phyloP scores from a whole-genome alignment of 805 yeast genomes.

The Candida odintsovae region DNA sequence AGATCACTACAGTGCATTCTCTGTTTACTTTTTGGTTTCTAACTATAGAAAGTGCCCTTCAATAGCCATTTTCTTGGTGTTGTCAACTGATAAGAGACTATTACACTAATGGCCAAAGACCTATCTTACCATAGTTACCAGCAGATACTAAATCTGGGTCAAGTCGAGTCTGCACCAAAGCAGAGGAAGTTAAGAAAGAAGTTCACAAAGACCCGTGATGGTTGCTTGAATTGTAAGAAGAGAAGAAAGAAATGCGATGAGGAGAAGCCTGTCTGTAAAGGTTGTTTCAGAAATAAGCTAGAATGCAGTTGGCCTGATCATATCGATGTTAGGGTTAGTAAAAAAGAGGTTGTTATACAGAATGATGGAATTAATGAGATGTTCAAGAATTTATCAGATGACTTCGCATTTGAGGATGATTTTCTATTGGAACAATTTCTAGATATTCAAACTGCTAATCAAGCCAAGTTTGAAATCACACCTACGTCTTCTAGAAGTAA shows the following conservation, averaged over 20 bases:
- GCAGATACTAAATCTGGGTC: slow-evolving; percentile 15
- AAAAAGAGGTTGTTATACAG: neutral
- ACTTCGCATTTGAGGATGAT: slow-evolving; percentile 1
- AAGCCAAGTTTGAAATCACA: neutral
- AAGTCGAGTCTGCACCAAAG: slow-evolving; percentile 3
- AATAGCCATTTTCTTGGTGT: neutral
- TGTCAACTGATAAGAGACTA: neutral
- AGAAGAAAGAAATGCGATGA: slow-evolving; percentile 24
- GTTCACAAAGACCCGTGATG: slow-evolving; percentile 17
- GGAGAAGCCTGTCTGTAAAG: slow-evolving; percentile 16
- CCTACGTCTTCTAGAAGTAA: neutral
- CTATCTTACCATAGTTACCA: slow-evolving; percentile 18
- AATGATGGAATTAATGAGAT: neutral
- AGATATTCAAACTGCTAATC: slow-evolving; percentile 15
- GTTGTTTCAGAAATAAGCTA: slow-evolving; percentile 11
- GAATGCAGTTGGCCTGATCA: slow-evolving; percentile 20
- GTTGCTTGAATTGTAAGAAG: slow-evolving; percentile 19
- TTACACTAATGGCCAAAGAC: neutral
- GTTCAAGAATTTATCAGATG: neutral
- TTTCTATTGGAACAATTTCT: slow-evolving; percentile 16
- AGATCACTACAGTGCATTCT: no score
- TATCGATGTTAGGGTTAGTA: slow-evolving; percentile 1
- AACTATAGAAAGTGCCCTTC: neutral
- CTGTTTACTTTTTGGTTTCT: no score
- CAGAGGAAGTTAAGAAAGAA: slow-evolving; percentile 8